These are phyloP conservation scores for Yamadazyma ubonensis DNA, from an alignment of 805 yeast genomes.

Conservation along the genomic window DNA sequence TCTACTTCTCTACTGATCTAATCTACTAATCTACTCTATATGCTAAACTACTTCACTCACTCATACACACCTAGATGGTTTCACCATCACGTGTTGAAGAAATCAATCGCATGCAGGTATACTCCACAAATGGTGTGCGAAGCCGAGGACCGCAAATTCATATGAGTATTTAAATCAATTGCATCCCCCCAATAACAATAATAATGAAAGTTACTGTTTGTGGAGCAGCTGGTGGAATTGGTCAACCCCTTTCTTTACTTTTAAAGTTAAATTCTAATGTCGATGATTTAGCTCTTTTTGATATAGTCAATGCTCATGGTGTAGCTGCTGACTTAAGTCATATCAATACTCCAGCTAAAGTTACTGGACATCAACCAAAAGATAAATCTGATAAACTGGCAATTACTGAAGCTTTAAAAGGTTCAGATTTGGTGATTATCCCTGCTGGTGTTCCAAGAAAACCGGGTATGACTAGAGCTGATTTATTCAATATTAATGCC, in stretches of 20 bases:
- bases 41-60: background rate
- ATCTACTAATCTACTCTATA: too few species aligned
- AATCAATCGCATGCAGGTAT: too few species aligned
- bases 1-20: too few species aligned
- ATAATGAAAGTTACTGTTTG: conserved; percentile 47
- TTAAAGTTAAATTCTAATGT: conserved; percentile 41
- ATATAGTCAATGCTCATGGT: conserved; percentile 45
- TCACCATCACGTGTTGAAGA: background rate
- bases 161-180: conserved; percentile 3
- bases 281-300: conserved; percentile 39
- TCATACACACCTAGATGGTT: background rate
- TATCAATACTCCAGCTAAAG: conserved; percentile 39
- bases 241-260: conserved; percentile 46
- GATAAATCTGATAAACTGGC: conserved; percentile 39
- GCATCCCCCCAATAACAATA: background rate
- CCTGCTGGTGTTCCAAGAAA: conserved; percentile 51
- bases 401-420: conserved; percentile 35
- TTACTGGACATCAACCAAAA: conserved; percentile 41
- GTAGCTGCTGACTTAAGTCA: conserved; percentile 49
- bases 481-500: conserved; percentile 47
- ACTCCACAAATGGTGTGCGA: conserved; percentile 6
- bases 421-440: conserved; percentile 40
- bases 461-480: conserved; percentile 50
- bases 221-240: conserved; percentile 51
- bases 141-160: conserved; percentile 10